phyloP scores from a whole-genome alignment of 2,329 filamentous ascomycete genomes.

The Teratosphaeria epicoccoides region DNA sequence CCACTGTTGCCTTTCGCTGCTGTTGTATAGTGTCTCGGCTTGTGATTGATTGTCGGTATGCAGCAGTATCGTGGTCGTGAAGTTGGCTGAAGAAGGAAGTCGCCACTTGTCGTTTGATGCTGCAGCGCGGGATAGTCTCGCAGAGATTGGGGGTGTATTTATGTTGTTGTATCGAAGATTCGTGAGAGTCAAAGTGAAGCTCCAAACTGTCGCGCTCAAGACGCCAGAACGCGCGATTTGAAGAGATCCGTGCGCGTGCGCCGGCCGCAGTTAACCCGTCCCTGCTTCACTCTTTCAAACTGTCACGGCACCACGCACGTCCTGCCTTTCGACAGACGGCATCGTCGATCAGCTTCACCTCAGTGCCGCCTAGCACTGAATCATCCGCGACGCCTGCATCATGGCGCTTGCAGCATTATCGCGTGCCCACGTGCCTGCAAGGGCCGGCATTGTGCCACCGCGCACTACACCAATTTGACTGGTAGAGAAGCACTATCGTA shows the following conservation, averaged over 20 bases:
- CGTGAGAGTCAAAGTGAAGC: not conserved
- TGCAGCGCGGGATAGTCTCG: not conserved
- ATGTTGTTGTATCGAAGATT: not conserved
- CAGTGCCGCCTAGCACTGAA: not conserved
- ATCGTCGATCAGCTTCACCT: not conserved
- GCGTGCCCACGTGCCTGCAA: not conserved
- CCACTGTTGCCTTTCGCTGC: not conserved
- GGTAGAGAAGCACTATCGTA: not conserved
- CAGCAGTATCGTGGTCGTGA: too few species aligned
- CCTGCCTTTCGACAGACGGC: not conserved
- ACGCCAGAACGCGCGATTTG: not conserved
- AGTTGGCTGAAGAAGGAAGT: not conserved
- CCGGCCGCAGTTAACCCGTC: not conserved
- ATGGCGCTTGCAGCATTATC: not conserved
- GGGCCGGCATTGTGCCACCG: not conserved
- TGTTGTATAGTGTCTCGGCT: not conserved
- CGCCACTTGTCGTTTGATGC: not conserved
- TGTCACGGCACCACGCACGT: not conserved
- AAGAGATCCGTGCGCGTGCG: not conserved
- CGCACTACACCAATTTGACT: not conserved
- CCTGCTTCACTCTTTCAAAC: not conserved
- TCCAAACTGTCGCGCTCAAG: not conserved
- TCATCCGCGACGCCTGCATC: not conserved
- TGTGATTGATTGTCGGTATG: not conserved
- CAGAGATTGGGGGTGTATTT: not conserved